Evolutionary conservation across 2,329 filamentous ascomycete species (phyloP).

Genomic region (Ceratocystis diversiconidia): DNA sequence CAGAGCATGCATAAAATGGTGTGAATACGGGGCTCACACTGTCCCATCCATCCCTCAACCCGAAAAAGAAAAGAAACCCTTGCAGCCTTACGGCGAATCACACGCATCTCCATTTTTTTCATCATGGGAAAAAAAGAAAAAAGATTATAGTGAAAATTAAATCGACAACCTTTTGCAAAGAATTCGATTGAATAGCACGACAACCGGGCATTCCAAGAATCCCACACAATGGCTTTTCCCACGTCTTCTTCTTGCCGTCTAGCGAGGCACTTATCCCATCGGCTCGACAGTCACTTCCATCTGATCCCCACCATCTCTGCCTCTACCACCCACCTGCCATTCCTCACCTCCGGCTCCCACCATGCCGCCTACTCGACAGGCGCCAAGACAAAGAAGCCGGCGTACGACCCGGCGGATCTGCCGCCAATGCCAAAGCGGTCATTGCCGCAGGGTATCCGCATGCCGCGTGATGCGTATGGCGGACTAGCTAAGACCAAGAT

Average conservation of each 20-base stretch:
- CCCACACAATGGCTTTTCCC: constrained; percentile 5
- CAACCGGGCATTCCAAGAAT: background rate
- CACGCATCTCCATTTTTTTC: constrained; percentile 3
- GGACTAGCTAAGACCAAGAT: constrained; percentile 15
- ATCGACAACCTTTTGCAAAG: background rate
- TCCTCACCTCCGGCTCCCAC: background rate
- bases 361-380: background rate
- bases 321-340: background rate
- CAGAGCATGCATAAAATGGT: background rate
- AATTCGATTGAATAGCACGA: background rate
- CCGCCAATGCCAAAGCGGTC: constrained; percentile 17
- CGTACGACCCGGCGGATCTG: background rate
- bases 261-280: background rate
- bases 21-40: background rate
- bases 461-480: constrained; percentile 15
- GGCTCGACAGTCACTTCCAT: background rate
- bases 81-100: constrained; percentile 14
- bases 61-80: constrained; percentile 10
- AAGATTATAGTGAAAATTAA: background rate
- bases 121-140: background rate
- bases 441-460: constrained; percentile 13
- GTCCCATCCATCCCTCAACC: constrained; percentile 12
- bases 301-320: background rate
- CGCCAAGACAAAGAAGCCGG: background rate
- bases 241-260: background rate